Evolutionary conservation across 2,329 filamentous ascomycete species (phyloP), one percentile per base, ranked within the genome.

Genomic region (Sclerotinia borealis): DNA sequence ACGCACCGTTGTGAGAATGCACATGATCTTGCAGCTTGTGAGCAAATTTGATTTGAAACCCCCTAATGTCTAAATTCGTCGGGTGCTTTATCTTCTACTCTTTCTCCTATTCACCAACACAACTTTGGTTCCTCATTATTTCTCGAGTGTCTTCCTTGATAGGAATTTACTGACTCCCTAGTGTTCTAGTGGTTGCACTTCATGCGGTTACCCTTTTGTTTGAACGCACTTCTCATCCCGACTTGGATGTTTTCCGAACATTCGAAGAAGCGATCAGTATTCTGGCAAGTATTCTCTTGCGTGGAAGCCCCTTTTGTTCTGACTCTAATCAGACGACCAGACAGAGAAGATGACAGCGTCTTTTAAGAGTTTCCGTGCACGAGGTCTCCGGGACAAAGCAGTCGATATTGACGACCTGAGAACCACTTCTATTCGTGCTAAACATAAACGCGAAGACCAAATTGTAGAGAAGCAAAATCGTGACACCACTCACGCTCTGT

Each of bases 221-320:
- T 29, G 64, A 65, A 48, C 45, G 60, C 27, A 63, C 60, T 39
- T 65, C 64, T 25, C 64, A 63, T 47, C 61, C 54, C 11, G 64
- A 65, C 31, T 34, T 63, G 5, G 60, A 65, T 19, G 55, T 65
- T 27, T 51, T 65, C 25, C 59, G 63, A 27, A 66, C 36, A 25
- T 65, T 65, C 48, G 63, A 66, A 22, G 59, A 63, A 27, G 59
- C 63, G 8, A 66, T 65, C n/a, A 66, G 63, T 43, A 66, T 65
- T 34, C 27, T 64, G n/a, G 58, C 48, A 56, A 62, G 58, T 37
- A 6, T 45, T 8, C 37, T n/a, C 7, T n/a, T n/a, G n/a, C n/a
- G 2, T 7, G 11, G 2, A 55, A 31, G 9, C 1, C 6, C 27
- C 8, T 31, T 10, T 6, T 31, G 25, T 31, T 43, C 25, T 22